Evolutionary conservation across 768 basidiomycete genomes (phyloP), one percentile per base, ranked within the genome.

Genomic region (Tricholoma saponaceum): DNA sequence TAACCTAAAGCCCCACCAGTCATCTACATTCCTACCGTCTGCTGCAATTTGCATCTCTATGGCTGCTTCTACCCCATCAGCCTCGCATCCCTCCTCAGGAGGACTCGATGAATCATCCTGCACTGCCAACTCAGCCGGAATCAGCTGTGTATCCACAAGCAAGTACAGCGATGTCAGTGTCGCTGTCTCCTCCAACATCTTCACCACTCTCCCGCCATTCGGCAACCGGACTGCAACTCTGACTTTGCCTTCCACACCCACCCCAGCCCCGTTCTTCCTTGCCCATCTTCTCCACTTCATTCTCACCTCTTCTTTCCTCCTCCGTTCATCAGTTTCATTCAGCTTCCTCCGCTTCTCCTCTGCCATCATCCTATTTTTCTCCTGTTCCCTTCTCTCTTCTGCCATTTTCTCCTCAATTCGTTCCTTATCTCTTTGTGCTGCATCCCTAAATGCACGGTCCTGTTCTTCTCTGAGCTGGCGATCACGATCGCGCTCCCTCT

Each of bases 1-100:
- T 26, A 95, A 73, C 58, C 75, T 78, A 76, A 95, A 95, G 7
- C 83, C 84, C 85, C 89, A 93, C 79, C 86, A 91, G 25, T 71
- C 72, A 26, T 49, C 47, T 13, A 28, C 43, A 9, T 72, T 58
- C 33, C 58, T 50, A 7, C 52, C 43, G 18, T 30, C 51, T 32
- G 14, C 59, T 0, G 51, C 37, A 49, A 75, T 63, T 47, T 73
- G 68, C 20, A 62, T 63, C 53, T 71, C 74, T 25, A 77, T 67
- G 8, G 69, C 66, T 18, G 64, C 55, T 54, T 80, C 78, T 13
- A 76, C 67, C n/a, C 67, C 62, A 16, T 68, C 73, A 20, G 69
- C 60, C 49, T 76, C 70, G 25, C 73, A 71, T 6, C 61, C 59
- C 1, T 66, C 78, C 6, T 69, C 70, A 4, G 83, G 79, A 0